These are phyloP conservation scores for Globisporangium parvum DNA, from an alignment of 352 stramenopile genomes.

Conservation along the genomic window DNA sequence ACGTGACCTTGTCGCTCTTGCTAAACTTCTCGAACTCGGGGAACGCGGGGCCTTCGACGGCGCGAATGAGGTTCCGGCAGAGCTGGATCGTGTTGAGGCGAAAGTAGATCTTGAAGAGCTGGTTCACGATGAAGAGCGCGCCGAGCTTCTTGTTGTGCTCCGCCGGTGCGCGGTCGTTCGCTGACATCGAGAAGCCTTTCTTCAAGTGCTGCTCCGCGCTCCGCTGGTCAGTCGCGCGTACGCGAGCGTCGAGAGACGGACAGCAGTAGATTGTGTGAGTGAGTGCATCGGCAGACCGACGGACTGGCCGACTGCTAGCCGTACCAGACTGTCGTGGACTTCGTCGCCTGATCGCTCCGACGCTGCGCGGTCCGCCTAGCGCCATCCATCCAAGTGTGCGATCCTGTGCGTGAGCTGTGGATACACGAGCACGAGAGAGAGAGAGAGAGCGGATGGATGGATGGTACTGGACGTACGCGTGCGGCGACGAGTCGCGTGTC, in stretches of 20 bases:
- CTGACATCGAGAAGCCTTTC: conserved; percentile 80
- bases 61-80: conserved; percentile 92
- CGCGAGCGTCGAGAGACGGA: neutral
- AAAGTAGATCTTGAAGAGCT: conserved; percentile 98
- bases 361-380: conserved; percentile 57
- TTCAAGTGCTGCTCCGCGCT: conserved; percentile 84
- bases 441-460: neutral
- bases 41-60: conserved; percentile 73
- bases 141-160: conserved; percentile 85
- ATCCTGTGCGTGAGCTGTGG: too few relatives aligned
- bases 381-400: neutral
- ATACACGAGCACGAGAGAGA: neutral
- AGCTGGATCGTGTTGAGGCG: conserved; percentile 91
- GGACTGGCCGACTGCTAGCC: too few relatives aligned
- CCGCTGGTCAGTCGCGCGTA: conserved; percentile 18
- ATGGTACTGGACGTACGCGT: conserved; percentile 20
- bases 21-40: conserved; percentile 73
- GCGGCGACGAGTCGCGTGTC: conserved; percentile 72
- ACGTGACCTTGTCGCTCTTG: conserved; percentile 91
- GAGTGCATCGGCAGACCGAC: neutral
- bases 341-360: conserved; percentile 63
- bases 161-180: conserved; percentile 69
- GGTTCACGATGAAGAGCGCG: conserved; percentile 91
- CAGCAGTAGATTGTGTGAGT: too few relatives aligned
- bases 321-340: conserved; percentile 63